Percentiles rank a stretch among this genome's conserved stretches.
Evolutionary conservation across 352 stramenopile species (phyloP).

Genomic region (Globisporangium lucens): DNA sequence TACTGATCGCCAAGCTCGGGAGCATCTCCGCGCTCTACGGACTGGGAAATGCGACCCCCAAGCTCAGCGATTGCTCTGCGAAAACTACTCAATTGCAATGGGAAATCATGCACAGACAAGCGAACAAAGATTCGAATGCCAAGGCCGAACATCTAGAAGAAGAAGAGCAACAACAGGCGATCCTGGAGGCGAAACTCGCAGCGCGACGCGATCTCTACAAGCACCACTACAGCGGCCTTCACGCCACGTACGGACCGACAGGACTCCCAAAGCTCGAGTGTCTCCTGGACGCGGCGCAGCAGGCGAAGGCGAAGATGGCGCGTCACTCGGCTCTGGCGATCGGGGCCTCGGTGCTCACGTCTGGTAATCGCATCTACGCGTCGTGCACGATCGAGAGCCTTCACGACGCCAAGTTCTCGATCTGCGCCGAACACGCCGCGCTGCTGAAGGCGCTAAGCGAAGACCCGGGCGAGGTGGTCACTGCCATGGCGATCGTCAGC

Average conservation of each 20-base stretch:
- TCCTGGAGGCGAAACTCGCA: constrained; percentile 34
- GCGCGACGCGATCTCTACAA: constrained; percentile 41
- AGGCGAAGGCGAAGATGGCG: constrained; percentile 24
- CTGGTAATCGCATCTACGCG: constrained; percentile 35
- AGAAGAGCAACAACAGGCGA: constrained; percentile 5
- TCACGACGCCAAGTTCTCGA: constrained; percentile 27
- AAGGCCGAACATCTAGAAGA: not conserved
- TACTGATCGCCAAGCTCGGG: constrained; percentile 31
- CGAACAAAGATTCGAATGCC: not conserved
- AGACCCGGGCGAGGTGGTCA: constrained; percentile 20
- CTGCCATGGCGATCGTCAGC: constrained; percentile 59
- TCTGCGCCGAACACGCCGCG: constrained; percentile 58
- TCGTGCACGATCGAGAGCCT: constrained; percentile 38
- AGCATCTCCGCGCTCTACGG: constrained; percentile 32
- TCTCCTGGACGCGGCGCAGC: constrained; percentile 47
- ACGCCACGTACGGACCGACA: constrained; percentile 26
- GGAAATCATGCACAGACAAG: constrained; percentile 10
- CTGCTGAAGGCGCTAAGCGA: constrained; percentile 48
- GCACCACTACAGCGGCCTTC: constrained; percentile 40
- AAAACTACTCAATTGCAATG: constrained; percentile 6
- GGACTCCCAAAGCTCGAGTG: constrained; percentile 43
- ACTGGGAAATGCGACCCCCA: constrained; percentile 22
- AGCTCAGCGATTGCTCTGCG: constrained; percentile 25
- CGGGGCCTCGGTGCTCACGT: constrained; percentile 54
- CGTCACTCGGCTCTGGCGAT: constrained; percentile 34